phyloP scores from a whole-genome alignment of 345 rosid genomes.

The Syzygium oleosum region DNA sequence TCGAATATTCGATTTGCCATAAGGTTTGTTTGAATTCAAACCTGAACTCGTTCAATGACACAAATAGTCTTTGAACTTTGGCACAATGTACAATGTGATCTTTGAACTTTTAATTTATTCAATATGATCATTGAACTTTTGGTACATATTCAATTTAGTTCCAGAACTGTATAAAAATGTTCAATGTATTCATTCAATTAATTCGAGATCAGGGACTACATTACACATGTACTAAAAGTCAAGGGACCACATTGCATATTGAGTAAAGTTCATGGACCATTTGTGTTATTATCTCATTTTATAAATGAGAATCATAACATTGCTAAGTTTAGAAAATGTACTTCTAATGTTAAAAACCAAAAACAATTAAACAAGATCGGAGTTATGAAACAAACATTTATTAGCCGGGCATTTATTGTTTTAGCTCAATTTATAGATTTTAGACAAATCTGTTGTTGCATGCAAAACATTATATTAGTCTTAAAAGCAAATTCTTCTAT shows the following conservation, averaged over 20 bases:
- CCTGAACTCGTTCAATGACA: no score
- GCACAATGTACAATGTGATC: no score
- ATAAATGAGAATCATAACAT: fast-evolving
- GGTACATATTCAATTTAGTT: no score
- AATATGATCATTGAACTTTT: no score
- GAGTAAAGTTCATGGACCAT: no score
- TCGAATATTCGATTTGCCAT: neutral
- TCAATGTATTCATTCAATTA: no score
- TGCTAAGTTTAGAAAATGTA: neutral
- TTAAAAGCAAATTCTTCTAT: neutral
- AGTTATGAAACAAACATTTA: neutral
- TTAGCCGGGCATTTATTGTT: neutral
- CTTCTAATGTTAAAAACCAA: neutral
- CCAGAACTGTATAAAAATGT: no score
- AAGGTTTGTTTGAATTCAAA: neutral
- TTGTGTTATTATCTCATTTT: neutral
- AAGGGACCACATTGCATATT: no score
- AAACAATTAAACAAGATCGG: neutral
- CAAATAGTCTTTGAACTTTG: no score
- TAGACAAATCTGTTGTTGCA: neutral
- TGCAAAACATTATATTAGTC: neutral
- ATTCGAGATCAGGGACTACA: no score
- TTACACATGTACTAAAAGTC: no score
- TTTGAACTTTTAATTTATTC: no score
- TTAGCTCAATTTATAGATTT: neutral